These are phyloP conservation scores for Colletotrichum plurivorum DNA, from an alignment of 2,329 filamentous ascomycete genomes.

Conservation along the genomic window DNA sequence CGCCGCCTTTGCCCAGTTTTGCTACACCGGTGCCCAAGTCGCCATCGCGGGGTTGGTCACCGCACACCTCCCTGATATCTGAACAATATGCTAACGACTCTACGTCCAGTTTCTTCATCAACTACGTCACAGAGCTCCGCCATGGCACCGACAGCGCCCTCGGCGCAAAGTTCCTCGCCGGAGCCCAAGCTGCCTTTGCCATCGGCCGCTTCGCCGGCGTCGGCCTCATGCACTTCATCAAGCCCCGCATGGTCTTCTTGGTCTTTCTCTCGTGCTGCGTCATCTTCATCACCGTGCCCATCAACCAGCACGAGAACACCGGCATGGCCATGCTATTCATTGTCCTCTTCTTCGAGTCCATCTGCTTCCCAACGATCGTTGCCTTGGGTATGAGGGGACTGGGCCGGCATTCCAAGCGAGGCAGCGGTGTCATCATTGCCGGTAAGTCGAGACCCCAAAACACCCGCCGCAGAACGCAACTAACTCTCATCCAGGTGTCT, in stretches of 20 bases:
- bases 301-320: conserved; percentile 61
- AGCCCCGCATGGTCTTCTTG: conserved; percentile 53
- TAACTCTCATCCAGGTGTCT: conserved; percentile 80
- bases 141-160: conserved; percentile 62
- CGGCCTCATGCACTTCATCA: conserved; percentile 60
- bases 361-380: conserved; percentile 73
- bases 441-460: conserved; percentile 51
- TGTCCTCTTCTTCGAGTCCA: conserved; percentile 70
- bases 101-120: conserved; percentile 79
- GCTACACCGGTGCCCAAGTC: conserved; percentile 81
- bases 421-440: conserved; percentile 73
- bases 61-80: conserved; percentile 61
- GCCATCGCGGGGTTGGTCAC: conserved; percentile 73
- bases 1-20: conserved; percentile 82
- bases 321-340: conserved; percentile 70
- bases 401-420: conserved; percentile 83
- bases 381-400: conserved; percentile 70
- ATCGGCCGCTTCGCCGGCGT: conserved; percentile 79
- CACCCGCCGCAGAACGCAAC: neutral
- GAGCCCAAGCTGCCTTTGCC: conserved; percentile 81
- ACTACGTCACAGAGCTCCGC: conserved; percentile 73
- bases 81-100: conserved; percentile 52
- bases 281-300: conserved; percentile 65
- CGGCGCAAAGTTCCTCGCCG: conserved; percentile 78
- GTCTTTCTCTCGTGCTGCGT: conserved; percentile 64